Conservation (phyloP, 345 rosid genomes). For the Euphorbia pulcherrima region DNA sequence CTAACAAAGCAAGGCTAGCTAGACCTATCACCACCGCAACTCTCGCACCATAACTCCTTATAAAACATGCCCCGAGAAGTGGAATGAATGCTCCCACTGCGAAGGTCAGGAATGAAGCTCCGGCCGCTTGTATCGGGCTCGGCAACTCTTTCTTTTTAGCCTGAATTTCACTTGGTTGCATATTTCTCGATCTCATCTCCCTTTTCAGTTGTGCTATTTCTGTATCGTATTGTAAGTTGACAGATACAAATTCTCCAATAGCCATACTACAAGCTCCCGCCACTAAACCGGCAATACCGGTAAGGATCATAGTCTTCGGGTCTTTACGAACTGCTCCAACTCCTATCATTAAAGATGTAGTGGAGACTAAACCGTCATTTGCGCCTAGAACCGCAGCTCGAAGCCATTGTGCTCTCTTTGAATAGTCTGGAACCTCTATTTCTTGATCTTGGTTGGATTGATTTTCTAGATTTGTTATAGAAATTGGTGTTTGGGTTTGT, state of each 20-base stretch:
- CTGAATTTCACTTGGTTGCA: background rate
- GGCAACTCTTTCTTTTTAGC: conserved; percentile 30
- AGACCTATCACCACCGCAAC: conserved; percentile 28
- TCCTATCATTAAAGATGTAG: conserved; percentile 79
- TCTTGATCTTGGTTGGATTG: background rate
- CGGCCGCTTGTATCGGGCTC: conserved; percentile 37
- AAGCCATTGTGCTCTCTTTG: conserved; percentile 73
- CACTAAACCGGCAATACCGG: conserved; percentile 67
- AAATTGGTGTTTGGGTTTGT: conserved; percentile 16
- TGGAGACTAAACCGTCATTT: conserved; percentile 76
- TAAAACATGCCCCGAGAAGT: conserved; percentile 32
- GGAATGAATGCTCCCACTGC: conserved; percentile 37
- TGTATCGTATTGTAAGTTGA: conserved; percentile 61
- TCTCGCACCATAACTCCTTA: conserved; percentile 28
- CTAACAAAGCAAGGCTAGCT: conserved; percentile 34
- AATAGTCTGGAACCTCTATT: conserved; percentile 30
- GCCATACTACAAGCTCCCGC: conserved; percentile 89
- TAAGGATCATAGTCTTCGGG: conserved; percentile 54
- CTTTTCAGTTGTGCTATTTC: conserved; percentile 57
- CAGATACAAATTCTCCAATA: conserved; percentile 80
- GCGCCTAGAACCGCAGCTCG: conserved; percentile 80
- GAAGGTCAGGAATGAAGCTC: conserved; percentile 40
- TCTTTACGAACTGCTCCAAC: conserved; percentile 64
- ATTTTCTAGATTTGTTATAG: background rate
- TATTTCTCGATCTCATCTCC: conserved; percentile 13